Base-by-base conservation (phyloP, 495 filamentous ascomycete genomes). In the Lasiosphaeria ovina region DNA sequence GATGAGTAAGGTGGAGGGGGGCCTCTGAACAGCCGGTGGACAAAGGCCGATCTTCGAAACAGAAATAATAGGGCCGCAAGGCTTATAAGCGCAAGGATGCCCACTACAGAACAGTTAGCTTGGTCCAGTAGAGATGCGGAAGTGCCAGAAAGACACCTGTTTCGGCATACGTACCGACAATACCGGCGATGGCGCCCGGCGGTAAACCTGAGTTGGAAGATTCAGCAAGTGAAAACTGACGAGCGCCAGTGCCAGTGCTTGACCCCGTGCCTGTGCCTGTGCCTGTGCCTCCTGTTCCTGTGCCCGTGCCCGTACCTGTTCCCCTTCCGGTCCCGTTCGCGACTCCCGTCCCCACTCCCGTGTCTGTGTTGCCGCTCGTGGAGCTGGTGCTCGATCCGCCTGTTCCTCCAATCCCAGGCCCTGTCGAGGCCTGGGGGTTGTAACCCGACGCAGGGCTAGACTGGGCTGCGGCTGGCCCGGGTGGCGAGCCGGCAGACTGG, bases 21-120 rank as follows among this genome's bases (percentile, higher is more conserved):
- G 14, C 56, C 9, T 44, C 12, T 12, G 33, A 24, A 3, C 32
- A 65, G 16, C 11, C 59, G 51, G n/a, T 62, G 59, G 0, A 65
- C 50, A 3, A 17, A n/a, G n/a, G 56, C 35, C n/a, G 50, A 45
- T 36, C 42, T 59, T 35, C 55, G 51, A 33, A 62, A 59, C 4
- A 40, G 47, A 35, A 55, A 65, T 2, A 65, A 55, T 35, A 65
- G 34, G 7, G 52, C 59, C 0, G 62, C 16, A 6, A 65, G 63
- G 3, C 47, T 52, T 6, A 65, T 53, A 3, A 65, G 35, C 8
- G 55, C 9, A 5, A 65, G 52, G 8, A 60, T 10, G 1, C 59
- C 59, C 12, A 65, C 63, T 65, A 24, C 44, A 47, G 44, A n/a
- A n/a, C 6, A 4, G 10, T 11, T 6, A 54, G 57, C 16, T 59